Percentiles rank a stretch among this genome's conserved stretches.
phyloP scores from a whole-genome alignment of 345 rosid genomes.

The Aquilaria malaccensis region DNA sequence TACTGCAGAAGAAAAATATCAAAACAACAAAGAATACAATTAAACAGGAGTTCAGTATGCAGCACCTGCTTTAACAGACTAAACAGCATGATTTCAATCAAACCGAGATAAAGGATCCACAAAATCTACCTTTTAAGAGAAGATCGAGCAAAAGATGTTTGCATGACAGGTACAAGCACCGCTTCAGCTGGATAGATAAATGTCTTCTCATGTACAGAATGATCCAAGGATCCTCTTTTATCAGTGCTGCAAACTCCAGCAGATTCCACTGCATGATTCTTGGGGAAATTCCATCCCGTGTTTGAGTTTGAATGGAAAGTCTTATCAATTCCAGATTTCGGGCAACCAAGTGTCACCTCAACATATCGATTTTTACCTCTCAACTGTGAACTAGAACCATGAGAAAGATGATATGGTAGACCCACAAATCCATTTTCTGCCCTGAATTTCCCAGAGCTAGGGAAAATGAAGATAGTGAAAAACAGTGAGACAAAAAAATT shows the following conservation, averaged over 20 bases:
- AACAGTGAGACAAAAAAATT: slow-evolving; percentile 4
- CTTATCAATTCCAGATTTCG: slow-evolving; percentile 39
- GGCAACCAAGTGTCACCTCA: slow-evolving; percentile 83
- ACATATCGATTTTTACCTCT: slow-evolving; percentile 66
- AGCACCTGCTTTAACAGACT: slow-evolving; percentile 10
- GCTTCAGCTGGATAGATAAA: slow-evolving; percentile 89
- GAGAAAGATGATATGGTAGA: slow-evolving; percentile 56
- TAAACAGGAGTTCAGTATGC: background rate
- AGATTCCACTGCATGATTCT: slow-evolving; percentile 56
- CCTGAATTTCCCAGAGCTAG: slow-evolving; percentile 57
- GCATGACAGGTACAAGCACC: slow-evolving; percentile 85
- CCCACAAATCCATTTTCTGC: slow-evolving; percentile 56
- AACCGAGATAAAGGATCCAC: slow-evolving; percentile 6
- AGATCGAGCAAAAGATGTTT: slow-evolving; percentile 72
- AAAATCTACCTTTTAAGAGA: slow-evolving; percentile 75
- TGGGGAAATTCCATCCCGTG: slow-evolving; percentile 37
- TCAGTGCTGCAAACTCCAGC: slow-evolving; percentile 46
- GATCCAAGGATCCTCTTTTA: slow-evolving; percentile 41
- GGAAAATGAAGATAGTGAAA: slow-evolving; percentile 14
- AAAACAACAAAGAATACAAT: too few relatives aligned
- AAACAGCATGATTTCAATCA: slow-evolving; percentile 3
- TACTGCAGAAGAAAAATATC: too few relatives aligned
- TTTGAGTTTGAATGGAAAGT: slow-evolving; percentile 32
- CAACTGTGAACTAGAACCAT: slow-evolving; percentile 51
- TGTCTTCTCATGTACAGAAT: slow-evolving; percentile 44